Base-by-base conservation (phyloP, 768 basidiomycete species). In the Amanita thiersii region DNA sequence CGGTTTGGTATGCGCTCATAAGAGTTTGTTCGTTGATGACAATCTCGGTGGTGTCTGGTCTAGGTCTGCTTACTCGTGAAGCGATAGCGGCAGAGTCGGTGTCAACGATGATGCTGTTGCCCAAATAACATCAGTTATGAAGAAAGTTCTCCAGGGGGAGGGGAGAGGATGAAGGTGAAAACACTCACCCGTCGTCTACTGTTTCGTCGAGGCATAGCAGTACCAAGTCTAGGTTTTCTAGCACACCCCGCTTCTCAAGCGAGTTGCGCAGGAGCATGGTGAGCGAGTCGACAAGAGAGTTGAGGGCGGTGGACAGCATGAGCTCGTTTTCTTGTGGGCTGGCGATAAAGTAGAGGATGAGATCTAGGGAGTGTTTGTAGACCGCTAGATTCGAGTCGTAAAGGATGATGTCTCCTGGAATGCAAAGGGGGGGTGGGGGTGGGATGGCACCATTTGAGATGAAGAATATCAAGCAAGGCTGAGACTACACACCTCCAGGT, bases 11-110 rank as follows among this genome's bases (percentile, higher is more conserved):
- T 21, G 93, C 93, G 56, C 70, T 92, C 74, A 94, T 73, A 46
- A 96, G 72, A 6, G 91, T 93, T 65, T 96, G 92, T 65, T 99
- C 96, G 70, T 99, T 97, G 71, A 99, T 94, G 48, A 93, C 84
- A 49, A 99, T 96, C 52, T 98, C 93, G 26, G 84, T 86, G 39
- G 93, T 82, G 60, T 98, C 96, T 11, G 94, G 83, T 49, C 80
- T 82, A 31, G 96, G 89, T 49, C 92, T 68, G 53, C 87, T 93
- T 39, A 98, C 96, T 40, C 96, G 69, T 23, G 91, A 89, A 0
- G 92, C 91, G 56, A 98, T 96, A n/a, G 93, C 86, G 0, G 89
- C 77, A 2, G 93, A 72, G 58, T 99, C 96, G 0, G 94, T 98
- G 63, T 98, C 94, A 14, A 98, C 81, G 50, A 98, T 93, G 56